Conservation (phyloP, 192 early-diverging fungal genomes). For the Coemansia sp. region DNA sequence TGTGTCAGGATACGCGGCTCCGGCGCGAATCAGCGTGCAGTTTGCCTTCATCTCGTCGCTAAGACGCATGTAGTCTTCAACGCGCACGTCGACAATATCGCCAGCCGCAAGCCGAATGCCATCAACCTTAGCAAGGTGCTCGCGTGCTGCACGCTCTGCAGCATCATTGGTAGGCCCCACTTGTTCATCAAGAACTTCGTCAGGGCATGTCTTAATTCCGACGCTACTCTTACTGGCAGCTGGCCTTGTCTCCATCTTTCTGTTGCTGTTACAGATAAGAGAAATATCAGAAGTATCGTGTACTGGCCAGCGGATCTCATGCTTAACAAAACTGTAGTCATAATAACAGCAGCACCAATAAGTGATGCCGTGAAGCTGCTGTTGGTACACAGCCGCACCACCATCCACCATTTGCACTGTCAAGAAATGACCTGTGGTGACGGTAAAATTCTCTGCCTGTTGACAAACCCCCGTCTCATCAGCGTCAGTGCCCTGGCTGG, state of each 20-base stretch:
- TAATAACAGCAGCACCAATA: slow-evolving; percentile 16
- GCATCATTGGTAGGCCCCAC: neutral
- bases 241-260: neutral
- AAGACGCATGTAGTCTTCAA: slow-evolving; percentile 20
- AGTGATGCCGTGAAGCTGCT: neutral
- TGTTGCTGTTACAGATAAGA: neutral
- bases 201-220: neutral
- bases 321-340: slow-evolving; percentile 10
- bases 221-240: neutral
- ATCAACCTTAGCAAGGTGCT: slow-evolving; percentile 5
- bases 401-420: slow-evolving; percentile 11
- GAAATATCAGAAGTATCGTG: neutral
- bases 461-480: neutral
- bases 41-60: slow-evolving; percentile 15
- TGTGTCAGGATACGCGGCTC: slow-evolving; percentile 5
- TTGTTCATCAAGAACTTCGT: neutral
- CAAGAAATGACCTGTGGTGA: slow-evolving; percentile 18
- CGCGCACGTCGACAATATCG: slow-evolving; percentile 16
- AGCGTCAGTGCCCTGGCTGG: neutral
- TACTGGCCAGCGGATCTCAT: slow-evolving; percentile 11
- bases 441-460: slow-evolving; percentile 18
- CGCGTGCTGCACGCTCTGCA: slow-evolving; percentile 11
- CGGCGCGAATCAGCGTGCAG: slow-evolving; percentile 15
- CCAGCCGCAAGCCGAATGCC: slow-evolving; percentile 1
- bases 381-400: slow-evolving; percentile 3